phyloP scores from a whole-genome alignment of 768 basidiomycete species.

The Hydnum rufescens region DNA sequence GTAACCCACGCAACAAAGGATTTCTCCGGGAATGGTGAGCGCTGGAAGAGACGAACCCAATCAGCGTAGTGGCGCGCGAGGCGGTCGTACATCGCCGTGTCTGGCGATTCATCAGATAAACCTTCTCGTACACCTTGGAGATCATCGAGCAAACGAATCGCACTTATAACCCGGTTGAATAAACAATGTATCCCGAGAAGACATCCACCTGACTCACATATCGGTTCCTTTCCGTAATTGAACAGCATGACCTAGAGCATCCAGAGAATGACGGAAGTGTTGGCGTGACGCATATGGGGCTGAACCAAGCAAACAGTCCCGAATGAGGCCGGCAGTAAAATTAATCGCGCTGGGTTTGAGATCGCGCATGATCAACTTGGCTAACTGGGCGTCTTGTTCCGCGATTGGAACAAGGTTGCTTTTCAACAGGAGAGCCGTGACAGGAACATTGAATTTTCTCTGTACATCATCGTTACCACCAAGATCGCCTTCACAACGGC shows the following conservation, averaged over 20 bases:
- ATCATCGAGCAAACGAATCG: constrained; percentile 58
- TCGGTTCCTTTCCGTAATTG: constrained; percentile 66
- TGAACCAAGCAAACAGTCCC: constrained; percentile 68
- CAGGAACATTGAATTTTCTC: constrained; percentile 93
- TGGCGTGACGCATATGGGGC: constrained; percentile 48
- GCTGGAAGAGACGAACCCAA: constrained; percentile 91
- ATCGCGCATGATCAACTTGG: constrained; percentile 63
- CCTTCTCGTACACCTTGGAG: constrained; percentile 42
- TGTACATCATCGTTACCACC: constrained; percentile 17
- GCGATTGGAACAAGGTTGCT: constrained; percentile 58
- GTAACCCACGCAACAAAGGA: constrained; percentile 93
- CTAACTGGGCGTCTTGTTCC: constrained; percentile 78
- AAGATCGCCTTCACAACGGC: background rate
- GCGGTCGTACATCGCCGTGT: constrained; percentile 16
- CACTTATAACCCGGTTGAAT: constrained; percentile 26
- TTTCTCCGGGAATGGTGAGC: constrained; percentile 79
- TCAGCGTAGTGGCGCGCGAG: constrained; percentile 24
- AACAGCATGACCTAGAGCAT: constrained; percentile 54
- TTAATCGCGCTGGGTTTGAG: constrained; percentile 56
- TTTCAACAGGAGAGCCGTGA: constrained; percentile 73
- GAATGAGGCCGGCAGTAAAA: constrained; percentile 66
- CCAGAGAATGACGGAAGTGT: constrained; percentile 64
- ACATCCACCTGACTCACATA: constrained; percentile 34
- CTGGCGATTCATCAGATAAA: constrained; percentile 12
- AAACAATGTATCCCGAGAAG: background rate